Evolutionary conservation across 768 basidiomycete species (phyloP), one percentile per base, ranked within the genome.

Genomic region (Cystofilobasidium macerans): DNA sequence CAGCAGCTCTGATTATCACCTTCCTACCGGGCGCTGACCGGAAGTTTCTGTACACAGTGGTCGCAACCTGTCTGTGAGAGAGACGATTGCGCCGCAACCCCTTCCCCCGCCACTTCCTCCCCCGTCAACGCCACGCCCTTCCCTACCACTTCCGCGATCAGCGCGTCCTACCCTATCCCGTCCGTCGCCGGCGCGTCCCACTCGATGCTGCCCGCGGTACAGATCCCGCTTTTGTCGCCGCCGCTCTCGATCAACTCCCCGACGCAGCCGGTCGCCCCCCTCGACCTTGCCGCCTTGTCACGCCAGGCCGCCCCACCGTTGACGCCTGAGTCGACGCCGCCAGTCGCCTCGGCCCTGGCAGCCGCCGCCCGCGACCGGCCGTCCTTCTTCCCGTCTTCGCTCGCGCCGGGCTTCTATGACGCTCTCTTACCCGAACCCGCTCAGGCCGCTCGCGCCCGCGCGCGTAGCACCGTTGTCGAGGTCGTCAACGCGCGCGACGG

Each of bases 241-340:
- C 64, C 57, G 57, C 64, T 43, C 14, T 11, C 48, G 18, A 35
- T 59, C 30, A 38, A 16, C 14, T 53, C 64, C 13, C 32, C 57
- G 43, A 47, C 57, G 56, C 58, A 42, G 24, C 36, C 57, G 11
- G 16, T 42, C 56, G 16, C 32, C 30, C n/a, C 24, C 24, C 24
- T 51, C 48, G 48, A 24, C 48, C 48, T 51, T 16, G 48, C 13
- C 20, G 48, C 48, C n/a, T 6, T 40, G 24, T 26, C 35, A n/a
- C 54, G 26, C 18, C 30, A 33, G 18, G 26, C 53, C 9, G 14
- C 28, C 59, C 36, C 33, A 28, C 24, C 57, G 11, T 9, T 38
- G 30, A 65, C 64, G 8, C 64, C 64, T 26, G 58, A 60, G 35
- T 65, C 64, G 24, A 59, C 64, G 30, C 64, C 64, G 1, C 47